Conservation (phyloP, 768 basidiomycete genomes). For the Tylopilus subfusipes region DNA sequence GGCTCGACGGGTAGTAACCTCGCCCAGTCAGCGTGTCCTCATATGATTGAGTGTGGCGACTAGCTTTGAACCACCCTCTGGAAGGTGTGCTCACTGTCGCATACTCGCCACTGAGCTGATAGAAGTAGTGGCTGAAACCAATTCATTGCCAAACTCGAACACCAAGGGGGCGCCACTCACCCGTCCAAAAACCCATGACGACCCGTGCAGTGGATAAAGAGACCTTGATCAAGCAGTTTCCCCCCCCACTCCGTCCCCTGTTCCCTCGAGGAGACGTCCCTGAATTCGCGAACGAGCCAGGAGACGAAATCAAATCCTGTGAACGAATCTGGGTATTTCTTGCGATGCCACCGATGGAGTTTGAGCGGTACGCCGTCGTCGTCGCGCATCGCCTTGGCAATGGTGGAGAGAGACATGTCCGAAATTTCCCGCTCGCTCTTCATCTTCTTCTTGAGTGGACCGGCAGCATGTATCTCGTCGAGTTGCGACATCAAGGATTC, state of each 20-base stretch:
- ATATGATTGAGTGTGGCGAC: slow-evolving; percentile 38
- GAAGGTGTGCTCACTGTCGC: slow-evolving; percentile 63
- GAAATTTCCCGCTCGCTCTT: slow-evolving; percentile 72
- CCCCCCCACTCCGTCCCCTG: slow-evolving; percentile 79
- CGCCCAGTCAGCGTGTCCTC: slow-evolving; percentile 39
- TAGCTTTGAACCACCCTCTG: slow-evolving; percentile 61
- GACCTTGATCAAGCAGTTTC: slow-evolving; percentile 71
- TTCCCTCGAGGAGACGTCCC: slow-evolving; percentile 78
- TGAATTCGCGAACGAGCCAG: slow-evolving; percentile 90
- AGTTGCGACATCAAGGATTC: slow-evolving; percentile 74
- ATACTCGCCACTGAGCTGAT: slow-evolving; percentile 76
- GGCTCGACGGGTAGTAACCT: slow-evolving; percentile 36
- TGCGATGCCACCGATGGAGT: slow-evolving; percentile 78
- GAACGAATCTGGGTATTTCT: slow-evolving; percentile 75
- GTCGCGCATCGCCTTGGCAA: slow-evolving; percentile 84
- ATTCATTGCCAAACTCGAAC: slow-evolving; percentile 3
- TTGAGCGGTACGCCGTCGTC: slow-evolving; percentile 83
- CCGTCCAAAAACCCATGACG: slow-evolving; percentile 85
- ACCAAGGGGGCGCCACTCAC: slow-evolving; percentile 39
- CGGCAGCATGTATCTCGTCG: slow-evolving; percentile 72
- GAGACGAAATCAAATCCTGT: slow-evolving; percentile 86
- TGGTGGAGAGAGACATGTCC: slow-evolving; percentile 56
- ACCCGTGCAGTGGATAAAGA: slow-evolving; percentile 81
- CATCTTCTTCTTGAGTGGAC: slow-evolving; percentile 75
- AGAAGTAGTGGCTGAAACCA: slow-evolving; percentile 74